phyloP scores from a whole-genome alignment of 768 basidiomycete genomes.

The Phanerochaete carnosa region DNA sequence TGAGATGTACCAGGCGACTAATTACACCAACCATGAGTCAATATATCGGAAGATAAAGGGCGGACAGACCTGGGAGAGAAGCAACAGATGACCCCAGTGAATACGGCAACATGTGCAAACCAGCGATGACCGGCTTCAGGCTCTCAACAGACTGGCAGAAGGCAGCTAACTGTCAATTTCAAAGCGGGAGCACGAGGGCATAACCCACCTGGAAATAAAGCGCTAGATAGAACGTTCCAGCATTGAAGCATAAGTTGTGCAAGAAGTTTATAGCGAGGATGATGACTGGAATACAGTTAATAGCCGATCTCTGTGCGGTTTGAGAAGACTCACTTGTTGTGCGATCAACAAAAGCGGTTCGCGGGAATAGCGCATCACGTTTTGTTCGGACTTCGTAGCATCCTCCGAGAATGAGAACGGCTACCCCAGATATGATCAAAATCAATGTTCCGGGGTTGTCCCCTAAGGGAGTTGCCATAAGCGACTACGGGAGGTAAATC shows the following conservation, averaged over 20 bases:
- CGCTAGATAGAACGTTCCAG: slow-evolving; percentile 85
- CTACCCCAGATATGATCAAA: slow-evolving; percentile 53
- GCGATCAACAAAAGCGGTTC: slow-evolving; percentile 52
- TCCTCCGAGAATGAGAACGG: slow-evolving; percentile 54
- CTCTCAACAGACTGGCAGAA: slow-evolving; percentile 59
- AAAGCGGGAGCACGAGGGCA: background rate
- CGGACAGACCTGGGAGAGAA: slow-evolving; percentile 56
- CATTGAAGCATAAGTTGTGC: slow-evolving; percentile 80
- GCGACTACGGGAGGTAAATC: background rate
- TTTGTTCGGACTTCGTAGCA: slow-evolving; percentile 66
- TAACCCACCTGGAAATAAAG: slow-evolving; percentile 72
- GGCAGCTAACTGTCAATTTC: background rate
- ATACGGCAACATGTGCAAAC: slow-evolving; percentile 75
- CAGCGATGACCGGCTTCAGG: slow-evolving; percentile 68
- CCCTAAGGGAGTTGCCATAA: slow-evolving; percentile 45
- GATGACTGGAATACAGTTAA: slow-evolving; percentile 40
- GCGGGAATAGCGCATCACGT: slow-evolving; percentile 72
- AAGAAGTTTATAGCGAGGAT: slow-evolving; percentile 70
- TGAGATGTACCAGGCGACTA: slow-evolving; percentile 76
- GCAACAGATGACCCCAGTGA: slow-evolving; percentile 82
- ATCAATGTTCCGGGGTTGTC: slow-evolving; percentile 54
- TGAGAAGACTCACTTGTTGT: slow-evolving; percentile 49
- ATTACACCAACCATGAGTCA: background rate
- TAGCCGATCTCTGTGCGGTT: background rate
- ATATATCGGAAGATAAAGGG: background rate